Evolutionary conservation across 202 grass and related monocot genomes (phyloP).

Genomic region (Eragrostis tef): DNA sequence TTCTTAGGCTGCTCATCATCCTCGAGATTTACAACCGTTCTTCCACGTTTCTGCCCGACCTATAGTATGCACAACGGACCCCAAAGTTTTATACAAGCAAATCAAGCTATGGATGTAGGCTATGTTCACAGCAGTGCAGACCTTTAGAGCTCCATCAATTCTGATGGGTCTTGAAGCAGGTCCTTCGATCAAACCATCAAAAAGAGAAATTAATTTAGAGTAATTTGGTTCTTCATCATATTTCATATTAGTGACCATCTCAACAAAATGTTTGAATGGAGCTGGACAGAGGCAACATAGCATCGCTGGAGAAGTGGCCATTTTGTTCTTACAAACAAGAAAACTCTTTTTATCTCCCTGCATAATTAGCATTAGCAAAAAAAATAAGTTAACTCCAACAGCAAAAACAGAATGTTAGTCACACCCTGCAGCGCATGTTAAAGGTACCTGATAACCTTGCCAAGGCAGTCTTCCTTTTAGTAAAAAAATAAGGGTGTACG

Average conservation of each 20-base stretch:
- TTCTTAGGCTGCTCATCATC: constrained; percentile 96
- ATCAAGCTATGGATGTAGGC: constrained; percentile 36
- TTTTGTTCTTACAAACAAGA: constrained; percentile 99
- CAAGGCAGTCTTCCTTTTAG: constrained; percentile 95
- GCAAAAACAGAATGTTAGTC: constrained; percentile 22
- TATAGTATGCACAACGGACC: constrained; percentile 37
- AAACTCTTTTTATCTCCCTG: constrained; percentile 97
- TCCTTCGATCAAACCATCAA: constrained; percentile 80
- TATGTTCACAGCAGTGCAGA: constrained; percentile 28
- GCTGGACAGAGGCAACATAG: constrained; percentile 82
- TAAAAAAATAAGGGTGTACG: constrained; percentile 91
- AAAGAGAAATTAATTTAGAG: constrained; percentile 83
- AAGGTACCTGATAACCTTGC: constrained; percentile 96
- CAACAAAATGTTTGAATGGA: constrained; percentile 92
- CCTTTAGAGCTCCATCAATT: constrained; percentile 97
- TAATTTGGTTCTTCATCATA: constrained; percentile 99
- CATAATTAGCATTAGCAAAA: neutral
- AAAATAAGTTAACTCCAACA: neutral
- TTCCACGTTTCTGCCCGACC: constrained; percentile 96
- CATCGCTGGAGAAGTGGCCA: constrained; percentile 77
- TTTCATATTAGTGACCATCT: constrained; percentile 86
- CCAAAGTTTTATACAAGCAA: constrained; percentile 31
- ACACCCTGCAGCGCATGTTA: constrained; percentile 30
- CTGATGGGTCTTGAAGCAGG: constrained; percentile 77
- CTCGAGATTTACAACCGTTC: constrained; percentile 78